Evolutionary conservation across 352 stramenopile genomes (phyloP), one percentile per base, ranked within the genome.

Genomic region (Phytophthora sp.): DNA sequence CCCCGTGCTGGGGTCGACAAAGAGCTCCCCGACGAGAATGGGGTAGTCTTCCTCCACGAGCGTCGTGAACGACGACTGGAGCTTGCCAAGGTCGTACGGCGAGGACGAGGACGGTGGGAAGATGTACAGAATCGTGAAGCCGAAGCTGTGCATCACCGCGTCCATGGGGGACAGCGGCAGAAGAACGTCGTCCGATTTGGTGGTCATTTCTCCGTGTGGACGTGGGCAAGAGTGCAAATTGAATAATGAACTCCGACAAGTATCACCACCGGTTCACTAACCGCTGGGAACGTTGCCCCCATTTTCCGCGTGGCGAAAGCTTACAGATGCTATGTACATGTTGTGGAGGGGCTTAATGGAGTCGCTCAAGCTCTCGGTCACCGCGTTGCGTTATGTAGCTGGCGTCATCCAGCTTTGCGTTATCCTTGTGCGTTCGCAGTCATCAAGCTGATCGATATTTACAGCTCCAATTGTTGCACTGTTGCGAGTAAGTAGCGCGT

Each of bases 61-160:
- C 3, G 46, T 27, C 11, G 72, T 4, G 49, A 88, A 80, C 0
- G 77, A 67, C 0, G 27, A 39, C 9, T 79, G 69, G 7, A 91
- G 39, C 24, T 63, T 72, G 26, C 78, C 48, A 44, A 86, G 73
- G 30, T 87, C 62, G 49, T 72, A 88, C 3, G 44, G 7, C 5
- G 27, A 35, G 0, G 28, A 13, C 5, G 61, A 15, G 0, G 53
- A 27, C n/a, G 64, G 72, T 8, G 77, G 62, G 46, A 85, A 90
- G 17, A 90, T 64, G 67, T 84, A 87, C 54, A 90, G 49, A 10
- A 87, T 70, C 32, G 68, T 72, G 51, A 90, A 64, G 20, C 62
- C 61, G 39, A 85, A 76, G 23, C 35, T 54, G 26, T 54, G 60
- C 75, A 89, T 87, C 49, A 77, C 58, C 2, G 69, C 66, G 44